Conservation (phyloP, 208 protist genomes). For the Acanthamoeba triangularis region DNA sequence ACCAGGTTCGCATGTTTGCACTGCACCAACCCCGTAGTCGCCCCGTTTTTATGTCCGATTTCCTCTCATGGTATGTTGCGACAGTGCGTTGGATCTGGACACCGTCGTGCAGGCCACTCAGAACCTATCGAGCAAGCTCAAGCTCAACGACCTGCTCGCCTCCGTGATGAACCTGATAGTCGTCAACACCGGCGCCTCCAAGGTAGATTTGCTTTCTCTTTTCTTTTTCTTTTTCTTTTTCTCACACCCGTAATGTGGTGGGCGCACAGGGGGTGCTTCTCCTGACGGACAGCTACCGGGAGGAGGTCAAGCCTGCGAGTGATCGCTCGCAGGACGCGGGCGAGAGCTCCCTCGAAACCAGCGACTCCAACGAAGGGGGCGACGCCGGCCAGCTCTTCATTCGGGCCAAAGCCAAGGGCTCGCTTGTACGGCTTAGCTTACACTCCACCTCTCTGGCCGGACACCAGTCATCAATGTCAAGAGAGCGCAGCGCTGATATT, state of each 20-base stretch:
- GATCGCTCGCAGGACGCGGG: background rate
- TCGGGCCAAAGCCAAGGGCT: background rate
- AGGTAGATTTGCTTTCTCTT: background rate
- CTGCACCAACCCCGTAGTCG: too few species aligned
- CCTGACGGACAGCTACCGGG: background rate
- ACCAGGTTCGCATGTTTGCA: background rate
- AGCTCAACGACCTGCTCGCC: constrained; percentile 24
- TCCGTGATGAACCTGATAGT: constrained; percentile 37
- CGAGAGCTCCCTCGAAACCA: background rate
- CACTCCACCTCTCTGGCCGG: background rate
- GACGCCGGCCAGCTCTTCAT: background rate
- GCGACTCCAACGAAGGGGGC: background rate
- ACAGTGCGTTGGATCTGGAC: constrained; percentile 24
- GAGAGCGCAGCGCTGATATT: too few species aligned
- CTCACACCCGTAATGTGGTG: background rate
- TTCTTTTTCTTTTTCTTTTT: background rate
- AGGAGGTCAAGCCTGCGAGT: background rate
- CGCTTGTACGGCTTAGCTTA: background rate
- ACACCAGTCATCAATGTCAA: background rate
- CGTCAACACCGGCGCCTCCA: background rate
- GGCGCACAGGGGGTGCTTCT: background rate
- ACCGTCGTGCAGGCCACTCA: constrained; percentile 26
- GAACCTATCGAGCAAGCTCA: constrained; percentile 23
- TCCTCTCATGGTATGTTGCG: background rate
- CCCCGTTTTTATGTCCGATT: background rate